Evolutionary conservation across 1,139 yeast genomes (phyloP).

Genomic region (Spathaspora sp.): DNA sequence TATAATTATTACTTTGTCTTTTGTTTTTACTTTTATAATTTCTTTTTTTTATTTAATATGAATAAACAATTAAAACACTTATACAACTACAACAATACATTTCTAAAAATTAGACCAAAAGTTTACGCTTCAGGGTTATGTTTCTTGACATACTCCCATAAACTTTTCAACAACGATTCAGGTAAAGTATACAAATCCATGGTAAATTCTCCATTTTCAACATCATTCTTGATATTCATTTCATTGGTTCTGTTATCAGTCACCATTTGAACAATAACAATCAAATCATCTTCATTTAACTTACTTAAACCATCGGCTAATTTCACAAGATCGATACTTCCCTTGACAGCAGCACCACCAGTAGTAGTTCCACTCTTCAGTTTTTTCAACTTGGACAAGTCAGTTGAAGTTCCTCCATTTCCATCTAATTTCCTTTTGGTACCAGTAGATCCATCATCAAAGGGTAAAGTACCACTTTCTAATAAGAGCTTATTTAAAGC

Average conservation of each 20-base stretch:
- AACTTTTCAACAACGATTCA: slow-evolving; percentile 83
- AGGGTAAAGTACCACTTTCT: slow-evolving; percentile 81
- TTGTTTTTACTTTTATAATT: slow-evolving; percentile 1
- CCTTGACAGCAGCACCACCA: slow-evolving; percentile 59
- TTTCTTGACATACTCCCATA: slow-evolving; percentile 92
- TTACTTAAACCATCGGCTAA: slow-evolving; percentile 88
- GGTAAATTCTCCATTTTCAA: slow-evolving; percentile 95
- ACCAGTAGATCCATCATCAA: slow-evolving; percentile 23
- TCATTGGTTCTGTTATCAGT: slow-evolving; percentile 94
- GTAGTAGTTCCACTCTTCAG: slow-evolving; percentile 45
- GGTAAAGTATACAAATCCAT: slow-evolving; percentile 95
- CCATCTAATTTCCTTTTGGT: slow-evolving; percentile 14
- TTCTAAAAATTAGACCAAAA: background rate
- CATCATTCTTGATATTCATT: slow-evolving; percentile 94
- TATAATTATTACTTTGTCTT: slow-evolving; percentile 6
- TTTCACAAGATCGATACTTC: slow-evolving; percentile 81
- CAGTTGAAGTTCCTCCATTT: slow-evolving; percentile 20
- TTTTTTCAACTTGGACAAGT: slow-evolving; percentile 55
- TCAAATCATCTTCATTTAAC: slow-evolving; percentile 86
- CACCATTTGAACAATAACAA: slow-evolving; percentile 96
- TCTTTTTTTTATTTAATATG: background rate
- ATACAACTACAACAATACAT: background rate
- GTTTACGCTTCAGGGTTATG: slow-evolving; percentile 42
- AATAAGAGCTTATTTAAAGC: slow-evolving; percentile 65
- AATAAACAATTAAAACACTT: background rate